Conservation (phyloP, 2,329 filamentous ascomycete genomes). For the Canariomyces notabilis region DNA sequence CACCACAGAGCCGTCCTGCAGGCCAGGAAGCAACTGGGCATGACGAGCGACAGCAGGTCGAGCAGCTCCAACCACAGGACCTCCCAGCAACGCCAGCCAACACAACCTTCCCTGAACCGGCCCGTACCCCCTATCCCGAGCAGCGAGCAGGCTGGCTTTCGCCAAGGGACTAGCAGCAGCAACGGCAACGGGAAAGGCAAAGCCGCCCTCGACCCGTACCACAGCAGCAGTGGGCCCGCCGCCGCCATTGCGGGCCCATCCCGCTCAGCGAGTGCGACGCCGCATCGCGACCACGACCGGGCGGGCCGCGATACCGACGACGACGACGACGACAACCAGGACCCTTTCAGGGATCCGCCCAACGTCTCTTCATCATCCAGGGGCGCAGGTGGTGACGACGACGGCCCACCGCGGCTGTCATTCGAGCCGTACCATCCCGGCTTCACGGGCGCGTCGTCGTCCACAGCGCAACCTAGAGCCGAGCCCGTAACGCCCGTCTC, state of each 20-base stretch:
- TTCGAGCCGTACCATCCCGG: slow-evolving; percentile 22
- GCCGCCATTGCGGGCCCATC: slow-evolving; percentile 16
- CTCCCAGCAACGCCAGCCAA: slow-evolving; percentile 1
- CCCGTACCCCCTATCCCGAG: slow-evolving; percentile 8
- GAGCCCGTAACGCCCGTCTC: slow-evolving; percentile 18
- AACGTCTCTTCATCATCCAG: slow-evolving; percentile 18
- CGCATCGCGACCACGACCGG: slow-evolving; percentile 22
- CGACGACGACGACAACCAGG: slow-evolving; percentile 21
- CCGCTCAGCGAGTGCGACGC: slow-evolving; percentile 15
- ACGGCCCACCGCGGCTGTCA: slow-evolving; percentile 26
- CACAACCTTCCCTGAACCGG: slow-evolving; percentile 23
- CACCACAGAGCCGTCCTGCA: slow-evolving; percentile 76
- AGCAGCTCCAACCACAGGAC: slow-evolving; percentile 27
- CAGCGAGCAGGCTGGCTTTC: slow-evolving; percentile 16
- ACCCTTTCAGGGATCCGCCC: slow-evolving; percentile 35
- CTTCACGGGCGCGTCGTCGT: slow-evolving; percentile 5
- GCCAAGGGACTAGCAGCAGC: slow-evolving; percentile 7
- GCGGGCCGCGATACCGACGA: slow-evolving; percentile 18
- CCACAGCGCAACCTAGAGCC: neutral
- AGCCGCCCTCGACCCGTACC: slow-evolving; percentile 5
- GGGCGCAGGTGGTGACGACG: slow-evolving; percentile 12
- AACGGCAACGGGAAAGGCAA: slow-evolving; percentile 31
- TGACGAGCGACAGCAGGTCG: slow-evolving; percentile 29
- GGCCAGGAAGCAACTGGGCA: slow-evolving; percentile 51
- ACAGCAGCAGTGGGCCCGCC: too few species aligned